Conservation (phyloP, 345 rosid genomes). For the Gossypium herbaceum region DNA sequence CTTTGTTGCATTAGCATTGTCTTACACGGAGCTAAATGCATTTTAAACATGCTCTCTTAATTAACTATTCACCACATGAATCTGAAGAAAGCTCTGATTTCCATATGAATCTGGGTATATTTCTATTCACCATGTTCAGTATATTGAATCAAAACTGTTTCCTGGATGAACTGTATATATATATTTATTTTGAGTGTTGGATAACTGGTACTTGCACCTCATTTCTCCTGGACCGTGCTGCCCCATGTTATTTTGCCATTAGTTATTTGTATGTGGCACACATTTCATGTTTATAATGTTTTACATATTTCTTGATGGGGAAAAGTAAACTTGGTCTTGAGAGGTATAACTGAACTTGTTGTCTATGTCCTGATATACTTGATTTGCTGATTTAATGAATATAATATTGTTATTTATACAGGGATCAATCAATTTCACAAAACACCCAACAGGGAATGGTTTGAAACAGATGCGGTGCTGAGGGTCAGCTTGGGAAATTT, state of each 20-base stretch:
- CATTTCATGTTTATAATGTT: neutral
- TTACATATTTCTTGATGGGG: neutral
- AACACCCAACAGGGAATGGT: constrained; percentile 94
- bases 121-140: neutral
- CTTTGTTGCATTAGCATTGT: neutral
- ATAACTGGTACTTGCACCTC: neutral
- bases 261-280: neutral
- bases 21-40: neutral
- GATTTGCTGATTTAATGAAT: neutral
- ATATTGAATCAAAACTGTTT: neutral
- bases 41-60: neutral
- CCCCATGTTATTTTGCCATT: neutral
- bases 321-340: neutral
- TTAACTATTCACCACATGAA: too few relatives aligned
- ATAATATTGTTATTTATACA: constrained; percentile 24
- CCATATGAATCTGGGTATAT: neutral
- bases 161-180: neutral
- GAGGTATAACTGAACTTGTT: neutral
- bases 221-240: neutral
- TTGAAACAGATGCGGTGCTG: constrained; percentile 93
- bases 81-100: neutral
- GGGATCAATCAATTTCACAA: constrained; percentile 94
- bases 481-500: constrained; percentile 98
- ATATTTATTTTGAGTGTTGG: neutral
- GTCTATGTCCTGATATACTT: neutral